Evolutionary conservation across 768 basidiomycete genomes (phyloP), one percentile per base, ranked within the genome.

Genomic region (Coprinellus micaceus): DNA sequence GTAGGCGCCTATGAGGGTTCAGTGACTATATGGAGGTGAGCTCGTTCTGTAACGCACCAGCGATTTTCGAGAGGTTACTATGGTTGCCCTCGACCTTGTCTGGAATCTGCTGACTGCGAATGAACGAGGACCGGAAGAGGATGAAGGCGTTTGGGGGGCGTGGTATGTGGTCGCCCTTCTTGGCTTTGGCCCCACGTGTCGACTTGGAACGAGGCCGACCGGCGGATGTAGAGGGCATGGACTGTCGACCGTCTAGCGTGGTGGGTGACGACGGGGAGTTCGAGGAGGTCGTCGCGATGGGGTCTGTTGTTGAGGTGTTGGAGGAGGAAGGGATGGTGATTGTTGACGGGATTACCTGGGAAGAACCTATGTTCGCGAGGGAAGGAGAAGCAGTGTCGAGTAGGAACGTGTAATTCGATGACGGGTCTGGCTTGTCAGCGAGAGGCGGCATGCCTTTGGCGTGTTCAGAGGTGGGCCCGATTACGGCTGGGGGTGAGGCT

Each of bases 121-220:
- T 88, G 71, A 91, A 90, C 28, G 82, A 83, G 22, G 86, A 87
- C 62, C 89, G 82, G 70, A 90, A 91, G 69, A 91, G 85, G 63
- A 91, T 91, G 73, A 91, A 91, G 57, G 89, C 89, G 71, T 90
- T 91, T 24, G 89, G 89, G 6, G 89, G 89, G 47, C 89, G 84
- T 40, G 89, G 89, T 69, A 91, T 91, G 69, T 90, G 85, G 63
- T 86, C 84, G 53, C 84, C 81, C 49, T 51, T 64, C 82, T 81
- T 74, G 82, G 86, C 56, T 76, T 77, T 65, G 86, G 84, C 54
- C 77, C 73, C 45, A 26, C 69, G 60, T 64, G 69, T 2, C 57
- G 62, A 61, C 49, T 53, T 63, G 62, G 36, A 68, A 64, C 22
- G 62, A 49, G 52, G 52, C 29, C 39, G 37, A 4, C 26, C 40